Evolutionary conservation across 1,284 basidiomycete genomes (phyloP).

Genomic region (Leccinum fuscescens): DNA sequence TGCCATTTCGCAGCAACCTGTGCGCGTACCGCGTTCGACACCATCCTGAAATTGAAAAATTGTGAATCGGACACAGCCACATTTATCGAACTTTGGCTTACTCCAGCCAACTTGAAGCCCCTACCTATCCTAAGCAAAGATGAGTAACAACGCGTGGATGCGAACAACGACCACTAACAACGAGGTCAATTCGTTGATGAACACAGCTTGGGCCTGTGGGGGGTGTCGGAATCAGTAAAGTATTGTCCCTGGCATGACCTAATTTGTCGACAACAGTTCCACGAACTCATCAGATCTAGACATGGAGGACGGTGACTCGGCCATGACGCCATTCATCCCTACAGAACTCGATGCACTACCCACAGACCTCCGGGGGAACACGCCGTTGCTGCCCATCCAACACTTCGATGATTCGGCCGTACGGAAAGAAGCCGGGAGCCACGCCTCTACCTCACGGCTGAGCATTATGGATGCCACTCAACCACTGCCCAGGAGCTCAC

Average conservation of each 20-base stretch:
- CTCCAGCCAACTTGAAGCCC: background rate
- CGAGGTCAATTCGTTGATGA: background rate
- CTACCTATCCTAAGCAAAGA: background rate
- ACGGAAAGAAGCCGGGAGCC: constrained; percentile 9
- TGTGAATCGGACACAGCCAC: constrained; percentile 25
- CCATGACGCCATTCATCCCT: constrained; percentile 26
- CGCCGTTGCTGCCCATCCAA: background rate
- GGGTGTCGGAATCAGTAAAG: background rate
- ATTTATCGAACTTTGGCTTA: background rate
- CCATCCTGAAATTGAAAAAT: constrained; percentile 35
- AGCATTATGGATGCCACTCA: background rate
- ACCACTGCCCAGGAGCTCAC: background rate
- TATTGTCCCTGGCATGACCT: constrained; percentile 6
- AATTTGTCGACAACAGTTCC: constrained; percentile 2
- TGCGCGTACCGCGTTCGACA: constrained; percentile 52
- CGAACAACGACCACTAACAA: background rate
- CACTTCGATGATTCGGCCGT: constrained; percentile 3
- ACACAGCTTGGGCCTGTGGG: background rate
- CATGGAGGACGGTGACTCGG: constrained; percentile 16
- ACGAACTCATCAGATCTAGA: background rate
- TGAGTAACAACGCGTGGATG: background rate
- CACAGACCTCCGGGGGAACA: background rate
- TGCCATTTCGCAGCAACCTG: constrained; percentile 75
- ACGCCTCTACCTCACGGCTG: constrained; percentile 8
- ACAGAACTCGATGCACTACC: constrained; percentile 17